Conservation (phyloP, 2,329 filamentous ascomycete genomes). For the Hypoxylon sp. region DNA sequence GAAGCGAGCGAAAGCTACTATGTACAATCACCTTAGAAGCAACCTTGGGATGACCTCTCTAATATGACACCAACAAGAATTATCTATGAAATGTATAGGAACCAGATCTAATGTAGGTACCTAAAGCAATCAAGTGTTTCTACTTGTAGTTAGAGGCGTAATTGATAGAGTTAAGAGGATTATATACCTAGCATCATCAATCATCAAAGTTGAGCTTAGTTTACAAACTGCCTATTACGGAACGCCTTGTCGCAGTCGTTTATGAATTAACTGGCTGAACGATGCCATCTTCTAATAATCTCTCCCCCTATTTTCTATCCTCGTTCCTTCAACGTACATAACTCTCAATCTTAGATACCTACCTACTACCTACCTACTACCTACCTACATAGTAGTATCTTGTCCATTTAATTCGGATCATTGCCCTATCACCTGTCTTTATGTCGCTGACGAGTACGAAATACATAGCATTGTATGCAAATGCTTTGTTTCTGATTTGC, state of each 20-base stretch:
- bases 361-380: not conserved
- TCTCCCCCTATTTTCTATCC: slow-evolving; percentile 1
- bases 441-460: slow-evolving; percentile 17
- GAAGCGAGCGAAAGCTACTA: not conserved
- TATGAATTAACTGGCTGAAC: slow-evolving; percentile 18
- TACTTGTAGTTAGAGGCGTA: slow-evolving; percentile 16
- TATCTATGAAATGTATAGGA: not conserved
- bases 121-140: slow-evolving; percentile 1
- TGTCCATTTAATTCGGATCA: not conserved
- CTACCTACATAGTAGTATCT: not conserved
- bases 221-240: slow-evolving; percentile 28
- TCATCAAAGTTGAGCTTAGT: slow-evolving; percentile 2
- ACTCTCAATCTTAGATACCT: not conserved
- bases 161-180: not conserved
- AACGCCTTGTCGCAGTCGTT: slow-evolving; percentile 10
- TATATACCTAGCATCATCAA: not conserved
- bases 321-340: not conserved
- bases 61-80: not conserved
- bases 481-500: slow-evolving; percentile 9
- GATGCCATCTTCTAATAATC: slow-evolving; percentile 13
- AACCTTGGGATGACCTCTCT: too few species aligned
- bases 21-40: too few species aligned
- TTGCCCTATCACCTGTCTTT: slow-evolving; percentile 12
- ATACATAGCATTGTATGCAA: slow-evolving; percentile 9
- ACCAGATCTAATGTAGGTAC: not conserved